Percentiles rank a stretch among this genome's conserved stretches.
These are phyloP conservation scores for Sarocladiaceae sp. DNA, from an alignment of 2,329 filamentous ascomycete genomes.

Conservation along the genomic window DNA sequence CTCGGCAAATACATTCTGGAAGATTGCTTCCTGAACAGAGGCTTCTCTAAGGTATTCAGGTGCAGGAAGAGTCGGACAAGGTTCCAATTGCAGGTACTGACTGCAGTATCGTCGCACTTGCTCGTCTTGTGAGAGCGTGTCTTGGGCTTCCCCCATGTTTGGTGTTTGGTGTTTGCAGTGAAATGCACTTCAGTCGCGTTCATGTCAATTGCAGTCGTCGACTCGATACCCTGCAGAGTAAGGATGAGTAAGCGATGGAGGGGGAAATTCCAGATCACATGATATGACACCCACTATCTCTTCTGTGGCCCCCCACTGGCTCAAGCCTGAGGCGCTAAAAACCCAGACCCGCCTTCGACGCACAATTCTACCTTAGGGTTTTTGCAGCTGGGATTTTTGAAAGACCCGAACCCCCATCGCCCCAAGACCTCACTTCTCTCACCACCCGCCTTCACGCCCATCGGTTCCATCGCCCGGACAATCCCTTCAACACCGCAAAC, in stretches of 20 bases:
- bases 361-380: constrained; percentile 9
- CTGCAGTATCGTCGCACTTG: constrained; percentile 51
- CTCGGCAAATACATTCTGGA: constrained; percentile 58
- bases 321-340: constrained; percentile 2
- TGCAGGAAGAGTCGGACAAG: constrained; percentile 57
- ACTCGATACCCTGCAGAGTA: too few relatives aligned
- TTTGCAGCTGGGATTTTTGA: neutral
- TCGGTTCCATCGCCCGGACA: constrained; percentile 17
- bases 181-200: too few relatives aligned
- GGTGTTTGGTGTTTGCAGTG: too few relatives aligned
- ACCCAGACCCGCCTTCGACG: constrained; percentile 1
- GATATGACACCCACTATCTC: neutral
- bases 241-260: neutral
- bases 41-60: constrained; percentile 50
- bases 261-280: neutral
- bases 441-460: constrained; percentile 7
- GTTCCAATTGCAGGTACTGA: constrained; percentile 75
- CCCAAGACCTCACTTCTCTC: constrained; percentile 8
- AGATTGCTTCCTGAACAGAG: constrained; percentile 60
- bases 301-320: neutral
- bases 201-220: too few relatives aligned
- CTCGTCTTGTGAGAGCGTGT: neutral
- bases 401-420: neutral
- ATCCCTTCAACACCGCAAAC: constrained; percentile 48
- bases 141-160: too few relatives aligned